Evolutionary conservation across 148 eudicot species (phyloP).

Genomic region (Rhododendron mucronatum): DNA sequence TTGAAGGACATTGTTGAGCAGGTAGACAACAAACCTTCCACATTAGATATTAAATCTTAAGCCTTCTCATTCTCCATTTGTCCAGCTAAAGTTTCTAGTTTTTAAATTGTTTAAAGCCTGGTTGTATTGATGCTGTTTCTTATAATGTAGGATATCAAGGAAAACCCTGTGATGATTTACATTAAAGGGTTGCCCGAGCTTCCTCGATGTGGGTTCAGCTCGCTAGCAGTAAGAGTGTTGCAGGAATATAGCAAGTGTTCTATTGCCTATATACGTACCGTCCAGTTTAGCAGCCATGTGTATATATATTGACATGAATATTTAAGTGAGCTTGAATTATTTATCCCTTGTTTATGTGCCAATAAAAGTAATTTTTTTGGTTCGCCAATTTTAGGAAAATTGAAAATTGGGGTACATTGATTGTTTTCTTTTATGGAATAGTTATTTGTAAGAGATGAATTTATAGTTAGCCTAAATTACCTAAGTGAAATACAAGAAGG

Average conservation of each 20-base stretch:
- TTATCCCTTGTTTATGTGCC: background rate
- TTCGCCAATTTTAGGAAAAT: background rate
- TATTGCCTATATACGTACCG: background rate
- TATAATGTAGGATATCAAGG: slow-evolving; percentile 72
- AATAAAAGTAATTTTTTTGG: background rate
- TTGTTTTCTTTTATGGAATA: background rate
- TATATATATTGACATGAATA: background rate
- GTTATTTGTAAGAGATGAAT: background rate
- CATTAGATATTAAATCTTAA: background rate
- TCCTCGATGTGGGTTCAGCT: slow-evolving; percentile 94
- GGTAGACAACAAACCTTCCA: slow-evolving; percentile 28
- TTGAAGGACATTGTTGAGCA: slow-evolving; percentile 74
- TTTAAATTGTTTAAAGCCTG: background rate
- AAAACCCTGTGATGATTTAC: slow-evolving; percentile 84
- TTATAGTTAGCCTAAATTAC: background rate
- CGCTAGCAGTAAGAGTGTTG: slow-evolving; percentile 80
- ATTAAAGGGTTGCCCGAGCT: slow-evolving; percentile 87
- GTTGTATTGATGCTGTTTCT: slow-evolving; percentile 11
- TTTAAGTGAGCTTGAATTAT: background rate
- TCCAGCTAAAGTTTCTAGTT: background rate
- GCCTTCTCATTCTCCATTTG: background rate
- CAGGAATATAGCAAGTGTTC: slow-evolving; percentile 64
- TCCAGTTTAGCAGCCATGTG: background rate
- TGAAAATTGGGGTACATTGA: background rate
- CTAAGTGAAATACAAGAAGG: background rate